These are phyloP conservation scores for Kazachstania africana DNA, from an alignment of 805 yeast species.

Conservation along the genomic window DNA sequence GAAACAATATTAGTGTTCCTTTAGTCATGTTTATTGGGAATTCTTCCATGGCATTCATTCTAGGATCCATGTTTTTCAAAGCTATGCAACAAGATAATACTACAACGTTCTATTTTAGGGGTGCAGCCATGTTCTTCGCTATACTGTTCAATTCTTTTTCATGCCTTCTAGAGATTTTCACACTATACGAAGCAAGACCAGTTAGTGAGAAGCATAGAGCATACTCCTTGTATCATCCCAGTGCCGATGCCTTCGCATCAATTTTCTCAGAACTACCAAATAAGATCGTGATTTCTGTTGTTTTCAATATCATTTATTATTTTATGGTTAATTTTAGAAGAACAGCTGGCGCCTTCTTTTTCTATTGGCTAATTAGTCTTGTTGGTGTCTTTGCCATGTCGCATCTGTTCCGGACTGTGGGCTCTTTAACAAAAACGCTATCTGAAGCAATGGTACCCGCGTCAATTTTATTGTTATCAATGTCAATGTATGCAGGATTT, in stretches of 20 bases:
- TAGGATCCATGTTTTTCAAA: constrained; percentile 49
- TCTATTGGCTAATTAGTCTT: constrained; percentile 34
- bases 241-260: constrained; percentile 48
- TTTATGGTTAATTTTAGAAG: constrained; percentile 44
- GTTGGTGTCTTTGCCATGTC: constrained; percentile 41
- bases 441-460: constrained; percentile 51
- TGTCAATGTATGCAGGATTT: constrained; percentile 46
- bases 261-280: constrained; percentile 40
- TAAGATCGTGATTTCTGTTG: constrained; percentile 33
- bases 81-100: constrained; percentile 28
- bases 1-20: constrained; percentile 39
- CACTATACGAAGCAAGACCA: constrained; percentile 43
- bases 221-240: constrained; percentile 46
- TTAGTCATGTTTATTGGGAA: constrained; percentile 34
- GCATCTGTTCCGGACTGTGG: constrained; percentile 42
- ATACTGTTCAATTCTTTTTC: constrained; percentile 51
- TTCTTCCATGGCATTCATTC: constrained; percentile 40
- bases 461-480: constrained; percentile 35
- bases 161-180: constrained; percentile 45
- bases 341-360: constrained; percentile 42
- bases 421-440: constrained; percentile 36
- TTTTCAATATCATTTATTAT: constrained; percentile 40
- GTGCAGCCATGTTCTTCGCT: constrained; percentile 59
- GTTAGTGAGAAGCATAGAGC: constrained; percentile 49
- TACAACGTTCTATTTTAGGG: constrained; percentile 40